Conservation (phyloP, 2,329 filamentous ascomycete genomes). For the Hymenoscyphus occultus region DNA sequence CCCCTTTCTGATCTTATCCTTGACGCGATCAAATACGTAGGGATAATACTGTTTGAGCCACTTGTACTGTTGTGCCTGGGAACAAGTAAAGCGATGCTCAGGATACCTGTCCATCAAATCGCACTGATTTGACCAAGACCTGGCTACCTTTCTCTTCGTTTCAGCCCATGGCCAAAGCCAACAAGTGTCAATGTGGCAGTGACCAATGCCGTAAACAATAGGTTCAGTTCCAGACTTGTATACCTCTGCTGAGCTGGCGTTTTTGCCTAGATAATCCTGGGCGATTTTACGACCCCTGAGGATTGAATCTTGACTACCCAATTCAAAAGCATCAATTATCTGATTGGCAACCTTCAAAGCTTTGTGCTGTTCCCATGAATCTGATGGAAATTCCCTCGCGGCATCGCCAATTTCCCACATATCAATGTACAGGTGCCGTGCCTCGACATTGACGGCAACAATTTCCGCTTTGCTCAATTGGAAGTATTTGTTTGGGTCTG, state of each 20-base stretch:
- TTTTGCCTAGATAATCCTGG: constrained; percentile 73
- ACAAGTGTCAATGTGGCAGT: constrained; percentile 97
- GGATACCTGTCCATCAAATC: constrained; percentile 93
- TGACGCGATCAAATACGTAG: constrained; percentile 83
- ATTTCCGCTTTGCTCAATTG: constrained; percentile 76
- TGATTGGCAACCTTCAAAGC: constrained; percentile 79
- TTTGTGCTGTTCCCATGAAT: constrained; percentile 86
- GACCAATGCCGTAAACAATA: constrained; percentile 83
- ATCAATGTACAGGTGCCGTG: constrained; percentile 80
- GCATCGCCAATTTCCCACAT: constrained; percentile 96
- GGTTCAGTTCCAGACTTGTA: constrained; percentile 74
- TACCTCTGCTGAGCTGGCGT: constrained; percentile 78
- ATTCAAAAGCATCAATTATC: constrained; percentile 87
- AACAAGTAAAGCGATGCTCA: constrained; percentile 88
- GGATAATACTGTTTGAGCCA: constrained; percentile 93
- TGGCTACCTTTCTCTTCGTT: constrained; percentile 92
- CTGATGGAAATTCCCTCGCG: constrained; percentile 81
- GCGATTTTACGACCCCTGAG: constrained; percentile 79
- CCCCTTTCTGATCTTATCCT: constrained; percentile 83
- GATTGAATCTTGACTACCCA: constrained; percentile 75
- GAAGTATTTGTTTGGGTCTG: constrained; percentile 80
- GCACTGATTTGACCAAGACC: constrained; percentile 96
- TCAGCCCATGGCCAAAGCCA: constrained; percentile 99
- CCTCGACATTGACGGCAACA: constrained; percentile 82
- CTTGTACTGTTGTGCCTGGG: constrained; percentile 96